Base-by-base conservation (phyloP, 106 monocot species). In the Alisma plantagoaquatica region DNA sequence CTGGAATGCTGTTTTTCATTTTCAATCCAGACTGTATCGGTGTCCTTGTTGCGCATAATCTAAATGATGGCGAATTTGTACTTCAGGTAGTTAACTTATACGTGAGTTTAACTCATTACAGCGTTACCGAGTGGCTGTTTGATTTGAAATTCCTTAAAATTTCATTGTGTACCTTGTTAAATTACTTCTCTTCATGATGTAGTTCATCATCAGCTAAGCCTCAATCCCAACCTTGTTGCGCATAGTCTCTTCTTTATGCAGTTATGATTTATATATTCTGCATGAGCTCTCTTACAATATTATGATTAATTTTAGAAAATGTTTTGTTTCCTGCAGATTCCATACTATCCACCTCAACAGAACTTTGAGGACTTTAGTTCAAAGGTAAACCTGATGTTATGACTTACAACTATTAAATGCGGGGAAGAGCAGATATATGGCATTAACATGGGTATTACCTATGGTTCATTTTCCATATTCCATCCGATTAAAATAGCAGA, bases 311-410 rank as follows among this genome's bases (percentile, higher is more conserved):
- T 51, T 51, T 51, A 23, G 27, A 9, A 27, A 10, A 51, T 14
- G 5, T 51, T 51, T 19, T 58, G 43, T 54, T 19, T 65, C 21
- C 50, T 60, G 3, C 54, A 98, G 98, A 61, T 98, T 59, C 98
- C 98, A 35, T 98, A 71, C 49, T 98, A 98, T 79, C 85, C 89
- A 70, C 96, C 96, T 64, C 96, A 98, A 53, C 96, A 98, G 33
- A 77, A 71, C 1, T 51, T 84, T 33, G 66, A 98, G 46, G 89
- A 98, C 65, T 98, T 85, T 53, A 77, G 32, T 67, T 61, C 41
- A 25, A 60, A 73, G 85, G 96, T 98, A 74, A n/a, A n/a, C n/a
- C n/a, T n/a, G n/a, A n/a, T n/a, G n/a, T n/a, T n/a, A n/a, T n/a
- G n/a, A n/a, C n/a, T n/a, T n/a, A n/a, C n/a, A n/a, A 73, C 31